Evolutionary conservation across 2,329 filamentous ascomycete genomes (phyloP), one percentile per base, ranked within the genome.

Genomic region (Claviceps sp.): DNA sequence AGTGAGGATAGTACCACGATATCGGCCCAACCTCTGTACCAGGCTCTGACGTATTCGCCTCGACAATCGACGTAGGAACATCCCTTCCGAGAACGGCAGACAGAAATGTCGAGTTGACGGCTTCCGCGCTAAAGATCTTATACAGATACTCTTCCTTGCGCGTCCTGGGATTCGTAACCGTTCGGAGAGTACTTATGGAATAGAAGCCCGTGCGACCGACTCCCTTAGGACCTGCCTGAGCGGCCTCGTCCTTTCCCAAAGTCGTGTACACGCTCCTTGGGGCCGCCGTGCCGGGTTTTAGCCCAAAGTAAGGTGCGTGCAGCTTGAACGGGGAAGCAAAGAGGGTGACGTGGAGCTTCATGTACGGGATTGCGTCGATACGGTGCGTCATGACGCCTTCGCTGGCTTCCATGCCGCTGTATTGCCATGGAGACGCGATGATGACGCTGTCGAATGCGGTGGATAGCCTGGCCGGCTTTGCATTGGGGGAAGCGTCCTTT

Each of bases 231-330:
- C 78, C 75, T 0, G 72, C 68, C 3, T 65, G 66, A 5, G 73
- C 60, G n/a, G 74, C 64, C 53, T 86, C 80, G 10, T 73, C 73
- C 2, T 74, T 67, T 2, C 77, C 79, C 0, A 96, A 76, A 0
- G 91, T 97, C 0, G 93, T 97, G 50, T 96, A 79, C 47, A 98
- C 78, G 19, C 80, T 81, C 54, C 80, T 81, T 0, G 93, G 93
- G 0, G 85, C 79, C 16, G 71, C 65, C 34, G 72, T 68, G n/a
- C 69, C 74, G 0, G 75, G 64, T 2, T 73, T 62, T 1, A 94
- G 73, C 52, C 80, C 79, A 72, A 97, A 97, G 63, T 82, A 89
- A 2, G 65, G 65, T 0, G 85, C 77, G 19, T 79, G 82, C n/a
- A 95, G 76, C n/a, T 70, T 75, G 59, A 82, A 79, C 0, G 87